phyloP scores from a whole-genome alignment of 148 eudicot genomes.

The Pouteria glomerata region DNA sequence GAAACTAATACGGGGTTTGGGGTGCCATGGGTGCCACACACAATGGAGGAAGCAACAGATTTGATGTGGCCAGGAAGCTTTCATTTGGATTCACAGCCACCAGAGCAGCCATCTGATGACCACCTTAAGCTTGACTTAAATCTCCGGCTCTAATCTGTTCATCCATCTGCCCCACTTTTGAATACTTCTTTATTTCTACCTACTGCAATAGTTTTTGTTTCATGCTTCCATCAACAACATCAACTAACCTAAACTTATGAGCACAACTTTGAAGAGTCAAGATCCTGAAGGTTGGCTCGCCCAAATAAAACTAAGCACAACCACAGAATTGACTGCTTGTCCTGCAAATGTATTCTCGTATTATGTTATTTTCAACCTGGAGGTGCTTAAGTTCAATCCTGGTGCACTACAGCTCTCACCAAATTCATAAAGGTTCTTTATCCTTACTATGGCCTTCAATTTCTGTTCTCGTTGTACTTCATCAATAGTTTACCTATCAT shows the following conservation, averaged over 20 bases:
- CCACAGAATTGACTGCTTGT: not conserved
- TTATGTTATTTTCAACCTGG: not conserved
- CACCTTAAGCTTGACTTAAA: constrained; percentile 36
- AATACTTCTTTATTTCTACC: not conserved
- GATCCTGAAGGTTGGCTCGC: not conserved
- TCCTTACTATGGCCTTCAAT: not conserved
- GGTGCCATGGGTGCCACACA: constrained; percentile 16
- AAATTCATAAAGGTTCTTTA: not conserved
- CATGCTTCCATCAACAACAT: not conserved
- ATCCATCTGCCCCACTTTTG: not conserved
- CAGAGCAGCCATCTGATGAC: constrained; percentile 27
- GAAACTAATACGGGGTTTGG: constrained; percentile 15
- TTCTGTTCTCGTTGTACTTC: not conserved
- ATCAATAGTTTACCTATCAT: not conserved
- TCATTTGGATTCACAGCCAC: constrained; percentile 32
- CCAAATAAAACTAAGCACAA: not conserved
- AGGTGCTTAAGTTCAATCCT: not conserved
- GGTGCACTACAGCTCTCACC: not conserved
- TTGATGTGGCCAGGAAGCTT: constrained; percentile 66
- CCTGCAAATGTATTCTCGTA: not conserved
- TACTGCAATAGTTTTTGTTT: not conserved
- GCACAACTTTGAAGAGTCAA: not conserved
- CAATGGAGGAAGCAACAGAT: constrained; percentile 22
- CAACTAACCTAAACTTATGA: not conserved
- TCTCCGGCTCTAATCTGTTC: constrained; percentile 36